Evolutionary conservation across 129 eudicot genomes (phyloP), one percentile per base, ranked within the genome.

Genomic region (Calendula officinalis): DNA sequence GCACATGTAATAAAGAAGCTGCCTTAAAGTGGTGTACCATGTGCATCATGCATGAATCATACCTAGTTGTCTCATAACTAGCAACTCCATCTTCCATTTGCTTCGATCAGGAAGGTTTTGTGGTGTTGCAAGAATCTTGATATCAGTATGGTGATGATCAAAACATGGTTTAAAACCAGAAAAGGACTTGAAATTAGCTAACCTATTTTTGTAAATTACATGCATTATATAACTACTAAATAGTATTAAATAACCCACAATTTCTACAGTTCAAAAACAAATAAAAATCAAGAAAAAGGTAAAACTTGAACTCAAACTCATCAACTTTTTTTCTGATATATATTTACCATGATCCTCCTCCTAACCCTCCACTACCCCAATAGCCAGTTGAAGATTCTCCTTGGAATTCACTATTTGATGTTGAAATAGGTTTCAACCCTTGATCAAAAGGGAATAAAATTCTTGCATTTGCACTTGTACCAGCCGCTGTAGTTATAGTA

Each of bases 321-420:
- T 78, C 68, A 66, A 67, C 60, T 70, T 75, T 44, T 65, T 53
- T 30, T 41, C 37, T 2, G 30, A 55, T 43, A 54, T 67, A 41
- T 74, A 74, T 60, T 67, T 72, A 79, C 88, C 88, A 78, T 56
- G 88, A 68, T 37, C 82, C 87, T 13, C 87, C 87, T 47, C 82
- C 86, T 62, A 81, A 56, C 39, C 69, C 72, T 42, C 81, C 82
- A 77, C 13, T 71, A 42, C 66, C 77, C 90, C 90, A 83, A 35
- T 69, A 80, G 42, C 76, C 71, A 56, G 45, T 70, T 49, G 85
- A 49, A 68, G 72, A 45, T 48, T 77, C 80, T 14, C 79, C 86
- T 64, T 73, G 73, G 43, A 67, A 82, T 75, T 70, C 76, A 69
- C 69, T 42, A 59, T 59, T 60, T 42, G 68, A 51, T 36, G 68